A percentile compares a stretch with the other conserved stretches of the same genome.
Evolutionary conservation across 202 grass and related monocot species (phyloP).

Genomic region (Dendrocalamus latiflorus): DNA sequence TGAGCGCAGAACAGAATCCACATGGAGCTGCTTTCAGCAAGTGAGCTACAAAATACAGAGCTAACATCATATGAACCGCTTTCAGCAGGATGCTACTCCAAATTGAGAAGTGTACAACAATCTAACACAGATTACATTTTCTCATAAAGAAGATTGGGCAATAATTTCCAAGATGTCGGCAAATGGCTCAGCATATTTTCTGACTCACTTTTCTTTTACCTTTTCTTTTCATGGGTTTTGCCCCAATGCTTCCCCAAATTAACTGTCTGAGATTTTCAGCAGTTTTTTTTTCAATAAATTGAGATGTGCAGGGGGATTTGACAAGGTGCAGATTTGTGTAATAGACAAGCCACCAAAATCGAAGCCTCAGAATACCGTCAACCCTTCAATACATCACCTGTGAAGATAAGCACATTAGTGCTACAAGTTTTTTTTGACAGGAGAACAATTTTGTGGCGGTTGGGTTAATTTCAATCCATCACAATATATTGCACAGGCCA

Average conservation of each 20-base stretch:
- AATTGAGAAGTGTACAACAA: neutral
- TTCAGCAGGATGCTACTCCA: slow-evolving; percentile 15
- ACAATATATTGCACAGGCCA: neutral
- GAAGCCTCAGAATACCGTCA: neutral
- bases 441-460: neutral
- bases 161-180: neutral
- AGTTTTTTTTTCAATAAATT: neutral
- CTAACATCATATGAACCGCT: slow-evolving; percentile 10
- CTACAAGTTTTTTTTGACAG: neutral
- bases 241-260: neutral
- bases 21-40: slow-evolving; percentile 24
- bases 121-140: neutral
- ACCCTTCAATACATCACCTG: slow-evolving; percentile 11
- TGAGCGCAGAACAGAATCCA: neutral
- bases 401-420: neutral
- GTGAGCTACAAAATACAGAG: slow-evolving; percentile 12
- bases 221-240: neutral
- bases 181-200: neutral
- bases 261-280: neutral
- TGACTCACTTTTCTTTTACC: neutral
- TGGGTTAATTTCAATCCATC: neutral
- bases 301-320: neutral
- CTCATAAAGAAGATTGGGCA: neutral
- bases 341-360: neutral
- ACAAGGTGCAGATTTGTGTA: neutral